A percentile compares a stretch with the other conserved stretches of the same genome.
Evolutionary conservation across 169 alveolate genomes (phyloP).

Genomic region (Cryptosporidium ryanae): DNA sequence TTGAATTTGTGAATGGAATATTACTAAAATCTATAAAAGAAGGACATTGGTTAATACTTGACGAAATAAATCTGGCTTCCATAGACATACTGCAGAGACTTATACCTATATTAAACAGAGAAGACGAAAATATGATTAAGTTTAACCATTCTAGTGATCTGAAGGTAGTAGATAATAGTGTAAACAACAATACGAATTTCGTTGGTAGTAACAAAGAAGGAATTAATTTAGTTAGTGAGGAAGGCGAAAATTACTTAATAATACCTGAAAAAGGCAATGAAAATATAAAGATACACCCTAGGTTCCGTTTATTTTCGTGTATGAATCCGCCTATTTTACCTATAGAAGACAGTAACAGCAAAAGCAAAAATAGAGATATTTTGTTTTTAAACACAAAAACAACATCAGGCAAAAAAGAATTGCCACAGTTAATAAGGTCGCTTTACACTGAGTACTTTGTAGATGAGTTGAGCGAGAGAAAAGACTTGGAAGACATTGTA

Average conservation of each 20-base stretch:
- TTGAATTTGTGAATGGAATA: conserved; percentile 96
- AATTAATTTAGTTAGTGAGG: neutral
- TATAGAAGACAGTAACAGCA: conserved; percentile 73
- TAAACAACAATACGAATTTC: neutral
- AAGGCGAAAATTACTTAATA: conserved; percentile 72
- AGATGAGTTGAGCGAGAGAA: conserved; percentile 86
- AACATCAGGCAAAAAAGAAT: conserved; percentile 95
- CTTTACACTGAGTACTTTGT: conserved; percentile 95
- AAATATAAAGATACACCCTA: conserved; percentile 88
- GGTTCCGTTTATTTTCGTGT: conserved; percentile 97
- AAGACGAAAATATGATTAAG: neutral
- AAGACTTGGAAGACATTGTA: conserved; percentile 71
- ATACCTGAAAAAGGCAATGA: conserved; percentile 88
- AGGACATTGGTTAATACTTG: conserved; percentile 99
- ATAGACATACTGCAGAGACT: conserved; percentile 95
- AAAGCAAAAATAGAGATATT: conserved; percentile 67
- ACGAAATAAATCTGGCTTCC: conserved; percentile 98
- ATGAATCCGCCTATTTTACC: conserved; percentile 97
- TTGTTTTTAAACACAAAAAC: conserved; percentile 77
- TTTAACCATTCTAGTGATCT: conserved; percentile 4
- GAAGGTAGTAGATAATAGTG: conserved; percentile 8
- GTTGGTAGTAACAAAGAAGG: neutral
- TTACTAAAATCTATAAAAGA: conserved; percentile 94
- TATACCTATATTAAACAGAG: conserved; percentile 84
- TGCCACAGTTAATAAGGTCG: conserved; percentile 92